A percentile compares a stretch with the other conserved stretches of the same genome.
Conservation (phyloP, 495 filamentous ascomycete genomes). For the Xylaria telfairii region DNA sequence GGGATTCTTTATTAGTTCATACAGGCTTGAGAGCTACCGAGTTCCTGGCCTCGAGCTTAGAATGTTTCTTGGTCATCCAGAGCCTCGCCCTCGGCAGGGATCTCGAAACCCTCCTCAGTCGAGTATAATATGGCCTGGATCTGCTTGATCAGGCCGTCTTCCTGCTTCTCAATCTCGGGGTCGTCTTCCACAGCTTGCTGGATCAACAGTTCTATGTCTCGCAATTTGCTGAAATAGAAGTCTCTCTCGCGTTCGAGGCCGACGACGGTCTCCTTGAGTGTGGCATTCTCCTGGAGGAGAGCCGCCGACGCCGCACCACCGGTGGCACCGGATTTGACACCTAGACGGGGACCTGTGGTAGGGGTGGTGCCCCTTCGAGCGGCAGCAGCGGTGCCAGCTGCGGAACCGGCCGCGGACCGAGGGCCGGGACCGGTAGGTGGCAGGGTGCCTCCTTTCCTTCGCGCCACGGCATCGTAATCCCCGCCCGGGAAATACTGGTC, state of each 20-base stretch:
- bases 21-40: constrained; percentile 5
- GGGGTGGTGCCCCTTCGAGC: constrained; percentile 74
- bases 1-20: constrained; percentile 30
- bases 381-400: constrained; percentile 50
- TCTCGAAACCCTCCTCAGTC: constrained; percentile 91
- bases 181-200: constrained; percentile 90
- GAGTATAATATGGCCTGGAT: constrained; percentile 97
- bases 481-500: constrained; percentile 96
- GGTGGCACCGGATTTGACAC: constrained; percentile 54
- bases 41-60: constrained; percentile 42
- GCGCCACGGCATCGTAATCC: constrained; percentile 88
- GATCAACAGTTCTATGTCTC: constrained; percentile 93
- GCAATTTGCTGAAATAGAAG: constrained; percentile 98
- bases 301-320: constrained; percentile 67
- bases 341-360: constrained; percentile 63
- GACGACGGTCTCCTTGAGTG: constrained; percentile 83
- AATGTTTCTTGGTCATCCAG: constrained; percentile 80
- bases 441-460: constrained; percentile 79
- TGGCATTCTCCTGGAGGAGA: constrained; percentile 78
- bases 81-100: constrained; percentile 71
- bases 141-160: constrained; percentile 87
- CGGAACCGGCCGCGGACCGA: constrained; percentile 48
- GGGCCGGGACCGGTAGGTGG: constrained; percentile 49
- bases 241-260: constrained; percentile 92
- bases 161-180: constrained; percentile 89